These are phyloP conservation scores for Suillus tomentosus DNA, from an alignment of 768 basidiomycete genomes.

Conservation along the genomic window DNA sequence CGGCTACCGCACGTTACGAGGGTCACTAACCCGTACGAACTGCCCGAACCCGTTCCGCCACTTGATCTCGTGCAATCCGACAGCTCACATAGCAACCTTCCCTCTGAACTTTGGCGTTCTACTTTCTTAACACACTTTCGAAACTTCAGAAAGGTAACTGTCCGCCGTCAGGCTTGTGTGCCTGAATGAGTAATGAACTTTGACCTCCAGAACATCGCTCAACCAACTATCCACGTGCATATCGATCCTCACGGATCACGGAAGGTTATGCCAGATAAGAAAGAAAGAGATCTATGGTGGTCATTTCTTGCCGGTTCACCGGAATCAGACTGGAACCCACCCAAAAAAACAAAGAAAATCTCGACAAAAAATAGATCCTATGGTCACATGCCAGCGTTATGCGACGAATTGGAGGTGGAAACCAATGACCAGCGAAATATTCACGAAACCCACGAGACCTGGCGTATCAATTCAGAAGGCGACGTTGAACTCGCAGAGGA, in stretches of 20 bases:
- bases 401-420: slow-evolving; percentile 26
- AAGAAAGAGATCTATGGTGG: slow-evolving; percentile 81
- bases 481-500: slow-evolving; percentile 41
- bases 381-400: slow-evolving; percentile 39
- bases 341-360: slow-evolving; percentile 37
- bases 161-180: slow-evolving; percentile 2
- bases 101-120: slow-evolving; percentile 67
- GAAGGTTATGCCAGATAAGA: slow-evolving; percentile 64
- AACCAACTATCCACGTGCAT: slow-evolving; percentile 50
- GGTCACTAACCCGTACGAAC: slow-evolving; percentile 69
- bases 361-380: slow-evolving; percentile 17
- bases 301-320: slow-evolving; percentile 69
- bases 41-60: slow-evolving; percentile 23
- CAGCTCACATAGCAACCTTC: slow-evolving; percentile 40
- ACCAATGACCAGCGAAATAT: slow-evolving; percentile 3
- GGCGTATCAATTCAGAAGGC: slow-evolving; percentile 43
- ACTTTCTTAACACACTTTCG: slow-evolving; percentile 59
- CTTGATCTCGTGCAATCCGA: slow-evolving; percentile 23
- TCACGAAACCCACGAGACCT: slow-evolving; percentile 25
- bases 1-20: slow-evolving; percentile 64
- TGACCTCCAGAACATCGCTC: slow-evolving; percentile 58
- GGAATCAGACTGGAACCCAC: slow-evolving; percentile 66
- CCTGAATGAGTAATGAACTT: slow-evolving; percentile 13
- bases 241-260: slow-evolving; percentile 15
- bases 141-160: slow-evolving; percentile 59